These are phyloP conservation scores for Anethum foeniculum DNA, from an alignment of 140 eudicot genomes.

Conservation along the genomic window DNA sequence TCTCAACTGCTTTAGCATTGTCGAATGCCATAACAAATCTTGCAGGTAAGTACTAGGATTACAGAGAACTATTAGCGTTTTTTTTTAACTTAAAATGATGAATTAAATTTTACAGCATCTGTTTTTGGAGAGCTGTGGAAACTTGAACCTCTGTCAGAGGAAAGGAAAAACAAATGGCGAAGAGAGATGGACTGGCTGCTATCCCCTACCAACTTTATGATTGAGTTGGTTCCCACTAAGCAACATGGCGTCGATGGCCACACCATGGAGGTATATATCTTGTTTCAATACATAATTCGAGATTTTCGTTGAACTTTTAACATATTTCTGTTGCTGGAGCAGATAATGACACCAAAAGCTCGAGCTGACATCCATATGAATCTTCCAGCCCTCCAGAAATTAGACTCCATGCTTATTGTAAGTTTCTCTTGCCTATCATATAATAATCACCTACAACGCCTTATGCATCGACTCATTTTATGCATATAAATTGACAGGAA, in stretches of 20 bases:
- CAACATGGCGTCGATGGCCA: slow-evolving; percentile 63
- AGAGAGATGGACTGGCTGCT: slow-evolving; percentile 93
- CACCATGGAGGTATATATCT: slow-evolving; percentile 46
- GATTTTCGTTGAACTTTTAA: background rate
- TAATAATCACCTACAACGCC: background rate
- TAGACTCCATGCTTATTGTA: slow-evolving; percentile 96
- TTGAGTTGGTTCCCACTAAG: slow-evolving; percentile 88
- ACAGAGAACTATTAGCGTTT: background rate
- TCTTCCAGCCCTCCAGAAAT: slow-evolving; percentile 84
- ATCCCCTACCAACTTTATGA: slow-evolving; percentile 80
- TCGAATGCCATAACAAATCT: slow-evolving; percentile 84
- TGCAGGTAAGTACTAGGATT: slow-evolving; percentile 43
- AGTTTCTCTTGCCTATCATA: slow-evolving; percentile 27
- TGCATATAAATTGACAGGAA: slow-evolving; percentile 37
- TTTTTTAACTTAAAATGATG: background rate
- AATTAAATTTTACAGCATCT: slow-evolving; percentile 46
- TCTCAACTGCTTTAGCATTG: slow-evolving; percentile 62
- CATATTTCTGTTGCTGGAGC: slow-evolving; percentile 12
- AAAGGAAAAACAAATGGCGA: slow-evolving; percentile 64
- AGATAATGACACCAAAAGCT: slow-evolving; percentile 92
- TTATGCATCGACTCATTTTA: slow-evolving; percentile 18
- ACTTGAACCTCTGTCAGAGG: slow-evolving; percentile 76
- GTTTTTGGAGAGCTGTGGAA: slow-evolving; percentile 98
- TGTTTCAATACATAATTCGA: background rate
- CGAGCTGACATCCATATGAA: slow-evolving; percentile 84